Conservation (phyloP, 2,329 filamentous ascomycete species). For the Conoideocrella luteorostrata region DNA sequence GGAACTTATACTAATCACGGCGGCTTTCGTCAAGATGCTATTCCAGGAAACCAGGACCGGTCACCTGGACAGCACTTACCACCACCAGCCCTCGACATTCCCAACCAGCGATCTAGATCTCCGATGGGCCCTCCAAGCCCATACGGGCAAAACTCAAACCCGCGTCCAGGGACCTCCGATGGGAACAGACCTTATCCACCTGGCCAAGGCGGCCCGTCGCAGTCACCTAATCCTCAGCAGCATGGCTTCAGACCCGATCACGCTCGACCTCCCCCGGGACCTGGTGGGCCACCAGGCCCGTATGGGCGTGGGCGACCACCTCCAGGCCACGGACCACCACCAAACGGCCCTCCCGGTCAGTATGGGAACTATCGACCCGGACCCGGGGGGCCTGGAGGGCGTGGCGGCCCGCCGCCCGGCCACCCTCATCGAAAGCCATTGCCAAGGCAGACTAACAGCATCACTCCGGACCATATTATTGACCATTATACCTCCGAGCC, state of each 20-base stretch:
- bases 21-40: constrained; percentile 49
- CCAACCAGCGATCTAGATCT: constrained; percentile 37
- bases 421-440: constrained; percentile 23
- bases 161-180: constrained; percentile 25
- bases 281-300: constrained; percentile 15
- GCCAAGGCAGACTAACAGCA: constrained; percentile 19
- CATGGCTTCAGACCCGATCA: constrained; percentile 21
- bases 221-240: constrained; percentile 23
- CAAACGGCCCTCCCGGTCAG: constrained; percentile 13
- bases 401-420: constrained; percentile 17
- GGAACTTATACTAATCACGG: constrained; percentile 49
- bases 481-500: constrained; percentile 29
- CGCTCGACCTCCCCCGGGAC: constrained; percentile 6
- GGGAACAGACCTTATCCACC: constrained; percentile 24
- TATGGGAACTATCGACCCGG: constrained; percentile 19
- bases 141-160: constrained; percentile 24
- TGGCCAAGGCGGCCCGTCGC: constrained; percentile 16
- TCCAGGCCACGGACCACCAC: constrained; percentile 11
- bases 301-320: constrained; percentile 17
- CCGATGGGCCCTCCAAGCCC: constrained; percentile 31
- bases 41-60: constrained; percentile 27
- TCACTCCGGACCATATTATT: constrained; percentile 32
- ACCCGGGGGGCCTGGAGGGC: constrained; percentile 16
- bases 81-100: constrained; percentile 33
- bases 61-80: constrained; percentile 29